These are phyloP conservation scores for Cerioporus squamosus DNA, from an alignment of 1,284 basidiomycete species.

Conservation along the genomic window DNA sequence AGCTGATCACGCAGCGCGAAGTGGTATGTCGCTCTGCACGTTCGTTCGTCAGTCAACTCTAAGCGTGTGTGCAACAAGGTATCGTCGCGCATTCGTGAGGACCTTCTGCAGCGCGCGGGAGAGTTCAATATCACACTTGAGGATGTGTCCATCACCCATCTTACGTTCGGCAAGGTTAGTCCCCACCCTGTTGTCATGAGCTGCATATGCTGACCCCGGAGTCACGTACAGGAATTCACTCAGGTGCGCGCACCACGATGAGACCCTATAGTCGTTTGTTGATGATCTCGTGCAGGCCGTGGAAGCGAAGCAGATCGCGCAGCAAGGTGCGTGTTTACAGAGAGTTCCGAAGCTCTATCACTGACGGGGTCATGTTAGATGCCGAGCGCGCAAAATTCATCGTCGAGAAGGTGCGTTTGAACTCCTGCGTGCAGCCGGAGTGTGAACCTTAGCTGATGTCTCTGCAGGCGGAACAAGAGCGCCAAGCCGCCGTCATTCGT, in stretches of 20 bases:
- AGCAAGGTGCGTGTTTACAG: conserved; percentile 68
- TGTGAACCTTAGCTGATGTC: conserved; percentile 9
- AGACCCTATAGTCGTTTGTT: background rate
- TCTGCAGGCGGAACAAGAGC: conserved; percentile 93
- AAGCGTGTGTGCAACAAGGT: conserved; percentile 51
- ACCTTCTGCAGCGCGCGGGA: conserved; percentile 90
- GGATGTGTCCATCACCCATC: conserved; percentile 95
- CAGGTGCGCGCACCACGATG: conserved; percentile 44
- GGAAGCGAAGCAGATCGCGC: conserved; percentile 97
- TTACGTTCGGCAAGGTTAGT: conserved; percentile 80
- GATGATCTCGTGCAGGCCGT: conserved; percentile 65
- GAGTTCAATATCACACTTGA: conserved; percentile 98
- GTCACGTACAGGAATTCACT: conserved; percentile 74
- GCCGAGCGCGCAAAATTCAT: conserved; percentile 99
- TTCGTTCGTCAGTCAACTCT: background rate
- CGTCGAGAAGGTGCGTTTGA: conserved; percentile 83
- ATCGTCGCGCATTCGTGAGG: conserved; percentile 92
- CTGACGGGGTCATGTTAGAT: conserved; percentile 50
- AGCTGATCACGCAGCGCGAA: conserved; percentile 91
- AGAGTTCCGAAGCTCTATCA: background rate
- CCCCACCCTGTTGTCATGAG: background rate
- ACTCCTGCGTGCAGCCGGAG: background rate
- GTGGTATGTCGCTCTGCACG: conserved; percentile 47
- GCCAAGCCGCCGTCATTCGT: conserved; percentile 96
- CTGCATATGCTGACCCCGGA: conserved; percentile 30